A percentile compares a stretch with the other conserved stretches of the same genome.
phyloP scores from a whole-genome alignment of 768 basidiomycete genomes.

The Suillus luteus region DNA sequence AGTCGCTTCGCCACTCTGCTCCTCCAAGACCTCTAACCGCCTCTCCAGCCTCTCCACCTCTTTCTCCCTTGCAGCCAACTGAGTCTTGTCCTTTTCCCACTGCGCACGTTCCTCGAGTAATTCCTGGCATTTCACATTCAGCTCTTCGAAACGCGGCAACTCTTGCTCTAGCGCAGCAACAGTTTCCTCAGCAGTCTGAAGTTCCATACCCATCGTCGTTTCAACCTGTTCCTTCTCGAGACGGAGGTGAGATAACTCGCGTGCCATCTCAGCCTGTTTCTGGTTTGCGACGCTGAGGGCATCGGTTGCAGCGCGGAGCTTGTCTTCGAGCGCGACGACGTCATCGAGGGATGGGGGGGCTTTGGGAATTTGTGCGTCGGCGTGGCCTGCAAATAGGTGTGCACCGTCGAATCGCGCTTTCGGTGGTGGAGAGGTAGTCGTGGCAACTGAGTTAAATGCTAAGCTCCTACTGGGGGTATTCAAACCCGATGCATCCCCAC shows the following conservation, averaged over 20 bases:
- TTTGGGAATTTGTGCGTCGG: slow-evolving; percentile 56
- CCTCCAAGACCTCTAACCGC: slow-evolving; percentile 46
- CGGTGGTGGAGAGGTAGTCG: slow-evolving; percentile 42
- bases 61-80: slow-evolving; percentile 39
- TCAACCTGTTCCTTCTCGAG: slow-evolving; percentile 73
- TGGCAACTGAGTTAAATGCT: slow-evolving; percentile 51
- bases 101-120: slow-evolving; percentile 49
- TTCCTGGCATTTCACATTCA: slow-evolving; percentile 48
- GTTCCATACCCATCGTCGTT: slow-evolving; percentile 62
- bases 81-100: slow-evolving; percentile 52
- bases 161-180: slow-evolving; percentile 59
- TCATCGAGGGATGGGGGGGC: slow-evolving; percentile 48
- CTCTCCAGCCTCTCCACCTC: slow-evolving; percentile 41
- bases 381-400: slow-evolving; percentile 84
- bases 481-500: slow-evolving; percentile 47
- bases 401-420: slow-evolving; percentile 73
- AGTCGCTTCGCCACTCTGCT: slow-evolving; percentile 41
- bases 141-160: slow-evolving; percentile 48
- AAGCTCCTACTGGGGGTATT: slow-evolving; percentile 54
- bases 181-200: slow-evolving; percentile 67
- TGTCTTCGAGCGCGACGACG: slow-evolving; percentile 59
- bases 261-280: slow-evolving; percentile 60
- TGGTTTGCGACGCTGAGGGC: slow-evolving; percentile 59
- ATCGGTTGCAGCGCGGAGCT: slow-evolving; percentile 60
- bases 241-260: slow-evolving; percentile 61